A percentile compares a stretch with the other conserved stretches of the same genome.
phyloP scores from a whole-genome alignment of 495 filamentous ascomycete species.

The Penicillium samsonianum region DNA sequence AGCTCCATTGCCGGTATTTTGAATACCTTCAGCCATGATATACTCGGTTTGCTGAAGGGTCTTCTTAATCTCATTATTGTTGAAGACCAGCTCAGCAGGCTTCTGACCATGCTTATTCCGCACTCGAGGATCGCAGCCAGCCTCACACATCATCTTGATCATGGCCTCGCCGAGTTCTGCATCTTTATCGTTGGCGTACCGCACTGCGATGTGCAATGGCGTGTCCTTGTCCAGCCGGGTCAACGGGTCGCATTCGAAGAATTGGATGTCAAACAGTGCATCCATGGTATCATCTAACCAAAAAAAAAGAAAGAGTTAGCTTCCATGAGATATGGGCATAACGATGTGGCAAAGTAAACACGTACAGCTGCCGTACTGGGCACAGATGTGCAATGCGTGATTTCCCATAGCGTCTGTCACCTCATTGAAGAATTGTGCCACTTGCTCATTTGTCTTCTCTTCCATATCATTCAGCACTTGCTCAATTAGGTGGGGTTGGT shows the following conservation, averaged over 20 bases:
- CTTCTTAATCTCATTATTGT: slow-evolving; percentile 66
- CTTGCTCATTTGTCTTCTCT: slow-evolving; percentile 51
- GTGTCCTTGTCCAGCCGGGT: slow-evolving; percentile 83
- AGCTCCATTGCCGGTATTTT: slow-evolving; percentile 27
- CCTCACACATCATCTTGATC: slow-evolving; percentile 89
- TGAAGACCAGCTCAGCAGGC: slow-evolving; percentile 42
- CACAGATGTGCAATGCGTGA: slow-evolving; percentile 86
- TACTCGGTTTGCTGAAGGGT: slow-evolving; percentile 79
- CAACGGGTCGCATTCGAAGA: slow-evolving; percentile 89
- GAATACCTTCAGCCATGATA: slow-evolving; percentile 49
- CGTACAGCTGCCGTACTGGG: slow-evolving; percentile 81
- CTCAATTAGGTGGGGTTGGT: slow-evolving; percentile 82
- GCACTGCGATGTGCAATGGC: slow-evolving; percentile 84
- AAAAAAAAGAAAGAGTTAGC: slow-evolving; percentile 1
- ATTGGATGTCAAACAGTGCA: slow-evolving; percentile 87
- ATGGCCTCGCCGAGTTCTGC: slow-evolving; percentile 65
- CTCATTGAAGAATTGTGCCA: slow-evolving; percentile 76
- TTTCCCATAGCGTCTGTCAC: slow-evolving; percentile 84
- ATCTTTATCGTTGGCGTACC: slow-evolving; percentile 75
- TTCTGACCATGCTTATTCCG: slow-evolving; percentile 51
- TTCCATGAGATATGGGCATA: background rate
- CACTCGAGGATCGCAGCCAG: slow-evolving; percentile 73
- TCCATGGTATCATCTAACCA: slow-evolving; percentile 83
- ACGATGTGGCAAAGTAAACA: slow-evolving; percentile 17
- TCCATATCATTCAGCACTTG: slow-evolving; percentile 51